Conservation (phyloP, 2,329 filamentous ascomycete genomes). For the Madurella mycetomatis region DNA sequence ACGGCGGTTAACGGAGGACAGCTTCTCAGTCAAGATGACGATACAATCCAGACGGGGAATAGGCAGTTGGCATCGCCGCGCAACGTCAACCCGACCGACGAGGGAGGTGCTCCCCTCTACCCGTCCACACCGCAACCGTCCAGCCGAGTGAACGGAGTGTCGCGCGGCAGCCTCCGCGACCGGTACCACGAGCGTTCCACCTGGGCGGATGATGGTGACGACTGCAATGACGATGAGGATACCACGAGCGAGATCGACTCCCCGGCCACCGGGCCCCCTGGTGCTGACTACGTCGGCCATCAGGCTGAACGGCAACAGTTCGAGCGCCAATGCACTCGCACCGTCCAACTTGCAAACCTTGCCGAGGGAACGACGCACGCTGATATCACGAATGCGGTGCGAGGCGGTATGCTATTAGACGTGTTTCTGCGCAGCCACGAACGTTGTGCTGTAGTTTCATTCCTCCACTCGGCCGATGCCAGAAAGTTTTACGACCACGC, state of each 20-base stretch:
- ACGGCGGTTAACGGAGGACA: conserved; percentile 15
- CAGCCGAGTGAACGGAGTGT: background rate
- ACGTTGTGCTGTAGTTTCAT: conserved; percentile 62
- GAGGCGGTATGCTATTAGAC: conserved; percentile 67
- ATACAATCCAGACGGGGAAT: conserved; percentile 21
- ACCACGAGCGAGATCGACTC: conserved; percentile 14
- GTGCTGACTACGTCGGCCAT: conserved; percentile 18
- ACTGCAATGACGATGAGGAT: conserved; percentile 20
- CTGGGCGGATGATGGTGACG: conserved; percentile 22
- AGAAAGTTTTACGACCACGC: conserved; percentile 60
- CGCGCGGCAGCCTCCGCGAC: conserved; percentile 1
- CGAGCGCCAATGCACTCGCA: conserved; percentile 45
- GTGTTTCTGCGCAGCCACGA: conserved; percentile 59
- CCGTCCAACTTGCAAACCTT: conserved; percentile 60
- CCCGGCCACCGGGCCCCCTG: conserved; percentile 14
- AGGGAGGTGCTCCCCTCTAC: conserved; percentile 17
- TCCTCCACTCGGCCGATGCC: conserved; percentile 61
- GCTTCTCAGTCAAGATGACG: conserved; percentile 30
- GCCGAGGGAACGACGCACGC: conserved; percentile 57
- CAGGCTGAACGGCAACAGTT: conserved; percentile 27
- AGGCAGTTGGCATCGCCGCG: conserved; percentile 3
- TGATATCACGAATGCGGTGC: conserved; percentile 61
- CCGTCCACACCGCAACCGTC: background rate
- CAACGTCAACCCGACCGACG: conserved; percentile 15
- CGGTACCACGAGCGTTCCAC: conserved; percentile 11